A percentile compares a stretch with the other conserved stretches of the same genome.
Conservation (phyloP, 1,139 yeast genomes). For the Kodamaea ohmeri region DNA sequence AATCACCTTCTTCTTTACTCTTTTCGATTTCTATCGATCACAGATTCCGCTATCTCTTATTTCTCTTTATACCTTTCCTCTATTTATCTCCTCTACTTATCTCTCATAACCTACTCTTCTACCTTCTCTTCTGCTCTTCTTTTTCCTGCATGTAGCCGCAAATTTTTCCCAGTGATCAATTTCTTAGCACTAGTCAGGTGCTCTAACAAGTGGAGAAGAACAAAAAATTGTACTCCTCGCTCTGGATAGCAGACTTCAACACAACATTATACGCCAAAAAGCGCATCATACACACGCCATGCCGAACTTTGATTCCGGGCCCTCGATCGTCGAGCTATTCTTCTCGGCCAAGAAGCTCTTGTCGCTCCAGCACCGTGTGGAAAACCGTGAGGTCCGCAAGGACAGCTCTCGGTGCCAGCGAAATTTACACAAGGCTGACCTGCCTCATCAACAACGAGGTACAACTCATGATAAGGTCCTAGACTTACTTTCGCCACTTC, state of each 20-base stretch:
- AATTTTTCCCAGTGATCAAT: conserved; percentile 1
- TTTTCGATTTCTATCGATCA: not conserved
- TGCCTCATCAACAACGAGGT: conserved; percentile 12
- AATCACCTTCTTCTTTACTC: too few relatives aligned
- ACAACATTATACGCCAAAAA: conserved; percentile 2
- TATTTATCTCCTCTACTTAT: not conserved
- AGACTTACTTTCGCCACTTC: conserved; percentile 43
- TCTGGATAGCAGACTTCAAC: conserved; percentile 1
- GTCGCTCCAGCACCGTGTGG: conserved; percentile 41
- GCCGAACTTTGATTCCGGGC: conserved; percentile 24
- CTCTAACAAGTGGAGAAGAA: conserved; percentile 6
- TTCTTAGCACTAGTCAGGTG: conserved; percentile 4
- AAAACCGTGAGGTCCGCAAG: conserved; percentile 40
- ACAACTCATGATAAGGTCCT: conserved; percentile 20
- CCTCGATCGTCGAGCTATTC: conserved; percentile 44
- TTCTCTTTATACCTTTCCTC: not conserved
- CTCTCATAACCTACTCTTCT: not conserved
- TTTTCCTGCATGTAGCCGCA: too few relatives aligned
- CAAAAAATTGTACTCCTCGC: conserved; percentile 4
- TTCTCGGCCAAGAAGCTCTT: conserved; percentile 43
- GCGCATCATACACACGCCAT: conserved; percentile 8
- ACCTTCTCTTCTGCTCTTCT: too few relatives aligned
- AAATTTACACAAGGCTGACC: conserved; percentile 5
- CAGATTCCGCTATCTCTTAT: not conserved
- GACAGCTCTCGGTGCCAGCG: conserved; percentile 27